Conservation (phyloP, 345 rosid genomes). For the Linum usitatissimum region DNA sequence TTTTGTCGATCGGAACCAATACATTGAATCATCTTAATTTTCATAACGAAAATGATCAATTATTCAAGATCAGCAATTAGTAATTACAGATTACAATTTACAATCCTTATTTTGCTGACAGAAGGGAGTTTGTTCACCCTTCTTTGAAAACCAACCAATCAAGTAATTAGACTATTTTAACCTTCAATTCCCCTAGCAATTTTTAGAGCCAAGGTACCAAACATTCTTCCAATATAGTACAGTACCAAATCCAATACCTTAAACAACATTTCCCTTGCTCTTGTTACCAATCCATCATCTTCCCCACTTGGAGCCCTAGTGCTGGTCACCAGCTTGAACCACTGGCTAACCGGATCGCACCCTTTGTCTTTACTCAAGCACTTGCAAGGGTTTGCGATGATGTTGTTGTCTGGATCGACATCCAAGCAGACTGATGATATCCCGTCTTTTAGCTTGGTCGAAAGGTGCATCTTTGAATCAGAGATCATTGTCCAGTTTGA, state of each 20-base stretch:
- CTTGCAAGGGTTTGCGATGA: constrained; percentile 12
- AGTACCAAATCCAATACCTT: constrained; percentile 15
- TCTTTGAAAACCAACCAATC: no score
- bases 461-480: constrained; percentile 13
- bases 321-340: constrained; percentile 15
- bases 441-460: background rate
- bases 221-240: constrained; percentile 1
- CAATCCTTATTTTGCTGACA: no score
- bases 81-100: no score
- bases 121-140: no score
- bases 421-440: constrained; percentile 12
- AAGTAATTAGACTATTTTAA: no score
- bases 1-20: no score
- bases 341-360: constrained; percentile 18
- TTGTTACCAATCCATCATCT: background rate
- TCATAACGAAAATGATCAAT: no score
- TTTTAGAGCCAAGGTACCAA: background rate
- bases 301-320: background rate
- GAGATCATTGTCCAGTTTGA: constrained; percentile 11
- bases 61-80: no score
- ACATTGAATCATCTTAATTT: no score
- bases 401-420: constrained; percentile 6
- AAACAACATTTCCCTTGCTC: constrained; percentile 13
- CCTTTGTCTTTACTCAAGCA: constrained; percentile 11
- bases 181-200: background rate